Evolutionary conservation across 1,139 yeast genomes (phyloP), one percentile per base, ranked within the genome.

Genomic region (Candida sanyaensis): DNA sequence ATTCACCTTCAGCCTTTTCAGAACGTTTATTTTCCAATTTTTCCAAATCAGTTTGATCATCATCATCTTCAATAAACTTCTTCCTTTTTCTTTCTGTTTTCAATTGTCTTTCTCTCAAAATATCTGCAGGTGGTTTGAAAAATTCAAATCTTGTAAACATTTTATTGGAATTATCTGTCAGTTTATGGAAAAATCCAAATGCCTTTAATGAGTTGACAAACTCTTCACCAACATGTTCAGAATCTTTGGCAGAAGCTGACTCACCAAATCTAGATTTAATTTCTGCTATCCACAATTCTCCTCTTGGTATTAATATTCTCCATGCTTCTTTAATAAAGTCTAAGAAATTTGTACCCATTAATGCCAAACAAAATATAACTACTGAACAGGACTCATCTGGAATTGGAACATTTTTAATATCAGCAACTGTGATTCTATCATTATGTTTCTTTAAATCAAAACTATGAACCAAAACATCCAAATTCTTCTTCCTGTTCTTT

Each of bases 231-330:
- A 78, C 75, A 56, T 51, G 79, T 67, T 62, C 67, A 2, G 65
- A 62, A 44, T 64, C 60, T 2, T 53, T 50, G 5, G 61, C 55
- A 38, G 62, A 63, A 1, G 61, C 51, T 8, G 68, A 65, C 50
- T 86, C 97, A 2, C 82, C 74, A 60, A 93, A 90, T 59, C 99
- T 77, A 1, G 97, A 89, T 68, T 93, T 93, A 67, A 93, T 95
- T 64, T 93, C 99, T 1, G 98, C 96, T 50, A 93, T 90, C 99
- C 99, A 95, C 43, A 93, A 71, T 62, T 92, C 97, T 23, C 99
- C 99, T 50, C 89, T 78, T 38, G 97, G 97, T 10, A 91, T 86
- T 48, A 93, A 73, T 23, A 93, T 77, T 57, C 99, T 78, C 63
- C 88, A 77, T 0, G 97, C 99, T 64, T 93, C 99, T 50, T 84